Evolutionary conservation across 179 eudicot species (phyloP), one percentile per base, ranked within the genome.

Genomic region (Silene vulgaris): DNA sequence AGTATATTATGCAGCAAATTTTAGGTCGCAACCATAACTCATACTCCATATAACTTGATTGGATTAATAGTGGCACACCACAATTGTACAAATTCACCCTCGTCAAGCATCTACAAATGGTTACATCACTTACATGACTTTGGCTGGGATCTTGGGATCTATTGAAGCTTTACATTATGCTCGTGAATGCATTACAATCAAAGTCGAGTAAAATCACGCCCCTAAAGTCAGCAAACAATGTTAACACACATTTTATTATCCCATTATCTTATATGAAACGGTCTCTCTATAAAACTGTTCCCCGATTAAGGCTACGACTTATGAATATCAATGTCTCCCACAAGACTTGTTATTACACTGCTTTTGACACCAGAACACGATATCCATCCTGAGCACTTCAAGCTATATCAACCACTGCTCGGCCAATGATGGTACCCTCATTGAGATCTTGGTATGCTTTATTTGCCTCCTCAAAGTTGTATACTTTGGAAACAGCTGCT

Each of bases 371-470:
- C 20, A 21, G 32, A 70, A 14, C 43, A 13, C 13, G 0, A 6
- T n/a, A 20, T 74, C 64, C 40, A 0, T 12, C 61, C 4, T 13
- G 65, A 54, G 57, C 11, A 35, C 8, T 5, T 79, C 81, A 96
- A 84, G 93, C 85, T 13, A 96, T 88, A 71, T 89, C 87, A 74
- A 96, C 91, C 8, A 96, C 99, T 71, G 97, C 97, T 69, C 99
- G 96, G 28, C 98, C 98, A 0, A 88, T 79, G 21, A 96, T 96
- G 56, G 54, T 87, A 28, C 99, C 99, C 75, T 75, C 57, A 80
- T 88, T 82, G 13, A 96, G 97, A 84, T 96, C 91, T 79, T 88
- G 83, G 79, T 88, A 96, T 12, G 97, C 97, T 64, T 83, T 59
- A 21, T 74, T 84, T 4, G 89, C 92, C 40, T 96, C 97, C 80